These are phyloP conservation scores for Chalciporus sphaerocephalus DNA, from an alignment of 768 basidiomycete genomes.

Conservation along the genomic window DNA sequence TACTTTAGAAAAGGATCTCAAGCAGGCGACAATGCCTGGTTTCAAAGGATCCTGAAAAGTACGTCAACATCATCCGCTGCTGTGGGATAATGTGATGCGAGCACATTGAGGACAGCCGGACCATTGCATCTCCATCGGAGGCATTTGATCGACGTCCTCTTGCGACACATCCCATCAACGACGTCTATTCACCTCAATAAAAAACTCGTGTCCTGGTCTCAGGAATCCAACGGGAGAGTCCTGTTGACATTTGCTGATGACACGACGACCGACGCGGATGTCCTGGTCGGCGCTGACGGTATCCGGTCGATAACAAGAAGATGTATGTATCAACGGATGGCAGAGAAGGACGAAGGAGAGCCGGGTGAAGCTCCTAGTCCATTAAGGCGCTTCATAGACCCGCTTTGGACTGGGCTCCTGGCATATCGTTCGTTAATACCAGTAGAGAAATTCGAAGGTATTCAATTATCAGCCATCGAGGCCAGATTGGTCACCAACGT, in stretches of 20 bases:
- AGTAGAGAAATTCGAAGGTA: constrained; percentile 10
- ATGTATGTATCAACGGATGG: no score
- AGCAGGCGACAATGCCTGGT: neutral
- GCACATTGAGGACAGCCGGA: no score
- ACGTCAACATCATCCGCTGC: neutral
- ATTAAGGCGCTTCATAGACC: constrained; percentile 13
- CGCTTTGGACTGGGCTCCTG: constrained; percentile 38
- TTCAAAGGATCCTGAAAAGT: neutral
- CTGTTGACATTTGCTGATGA: no score
- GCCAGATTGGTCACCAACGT: no score
- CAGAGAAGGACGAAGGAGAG: no score
- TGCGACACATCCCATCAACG: neutral
- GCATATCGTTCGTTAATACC: constrained; percentile 38
- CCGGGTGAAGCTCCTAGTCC: neutral
- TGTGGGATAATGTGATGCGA: no score
- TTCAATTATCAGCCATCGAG: no score
- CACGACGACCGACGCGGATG: no score
- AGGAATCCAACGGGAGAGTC: neutral
- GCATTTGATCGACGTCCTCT: neutral
- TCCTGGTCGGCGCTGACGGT: no score
- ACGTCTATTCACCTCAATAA: neutral
- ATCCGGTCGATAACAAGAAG: no score
- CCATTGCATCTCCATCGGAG: no score
- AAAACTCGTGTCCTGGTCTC: neutral
- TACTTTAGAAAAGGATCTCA: neutral